A percentile compares a stretch with the other conserved stretches of the same genome.
These are phyloP conservation scores for Marasmius oreades DNA, from an alignment of 1,284 basidiomycete species.

Conservation along the genomic window DNA sequence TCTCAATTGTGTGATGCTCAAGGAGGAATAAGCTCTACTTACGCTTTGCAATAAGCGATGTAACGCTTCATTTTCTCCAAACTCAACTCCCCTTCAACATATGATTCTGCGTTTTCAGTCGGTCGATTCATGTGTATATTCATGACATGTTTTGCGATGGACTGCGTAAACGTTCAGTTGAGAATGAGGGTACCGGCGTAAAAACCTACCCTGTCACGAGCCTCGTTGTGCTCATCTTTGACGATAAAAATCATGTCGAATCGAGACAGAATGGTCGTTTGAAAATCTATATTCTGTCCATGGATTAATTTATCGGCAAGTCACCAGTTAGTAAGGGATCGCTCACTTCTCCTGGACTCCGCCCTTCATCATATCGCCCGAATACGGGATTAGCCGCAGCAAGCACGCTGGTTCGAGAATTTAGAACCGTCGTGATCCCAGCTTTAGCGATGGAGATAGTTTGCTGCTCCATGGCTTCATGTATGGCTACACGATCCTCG, in stretches of 20 bases:
- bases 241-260: conserved; percentile 99
- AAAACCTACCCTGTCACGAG: conserved; percentile 73
- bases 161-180: conserved; percentile 40
- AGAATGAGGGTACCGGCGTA: not conserved
- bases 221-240: conserved; percentile 97
- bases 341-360: conserved; percentile 88
- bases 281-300: conserved; percentile 91
- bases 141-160: conserved; percentile 97
- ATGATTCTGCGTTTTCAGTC: conserved; percentile 57
- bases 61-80: conserved; percentile 99
- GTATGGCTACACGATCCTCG: conserved; percentile 97
- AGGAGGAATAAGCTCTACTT: conserved; percentile 22
- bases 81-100: conserved; percentile 81
- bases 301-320: not conserved
- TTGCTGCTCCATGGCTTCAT: conserved; percentile 99
- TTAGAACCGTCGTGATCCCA: conserved; percentile 97
- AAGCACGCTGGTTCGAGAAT: conserved; percentile 93
- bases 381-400: conserved; percentile 99
- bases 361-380: conserved; percentile 96
- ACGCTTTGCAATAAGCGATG: conserved; percentile 95
- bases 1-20: not conserved
- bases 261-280: conserved; percentile 96
- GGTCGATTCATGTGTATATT: conserved; percentile 97
- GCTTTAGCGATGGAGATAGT: conserved; percentile 99
- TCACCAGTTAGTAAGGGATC: not conserved